These are phyloP conservation scores for Beauveria caledonica DNA, from an alignment of 2,329 filamentous ascomycete species.

Conservation along the genomic window DNA sequence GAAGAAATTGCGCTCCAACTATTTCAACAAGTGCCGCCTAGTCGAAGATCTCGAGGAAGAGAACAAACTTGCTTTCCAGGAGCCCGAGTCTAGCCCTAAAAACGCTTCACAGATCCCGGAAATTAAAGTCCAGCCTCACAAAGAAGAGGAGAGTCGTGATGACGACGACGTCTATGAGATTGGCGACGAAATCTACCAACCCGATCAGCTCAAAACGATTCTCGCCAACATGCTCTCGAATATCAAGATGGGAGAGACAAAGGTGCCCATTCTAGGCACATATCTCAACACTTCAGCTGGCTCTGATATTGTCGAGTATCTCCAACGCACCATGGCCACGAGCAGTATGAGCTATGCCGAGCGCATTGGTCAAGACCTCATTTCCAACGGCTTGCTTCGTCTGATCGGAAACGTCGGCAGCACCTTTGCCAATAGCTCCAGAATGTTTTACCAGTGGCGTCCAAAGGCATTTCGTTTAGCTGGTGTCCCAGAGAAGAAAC, in stretches of 20 bases:
- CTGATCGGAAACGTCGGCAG: slow-evolving; percentile 91
- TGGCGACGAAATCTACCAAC: slow-evolving; percentile 77
- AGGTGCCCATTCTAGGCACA: slow-evolving; percentile 89
- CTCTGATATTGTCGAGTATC: slow-evolving; percentile 89
- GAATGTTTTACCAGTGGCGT: slow-evolving; percentile 96
- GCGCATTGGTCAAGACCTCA: slow-evolving; percentile 87
- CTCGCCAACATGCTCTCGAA: slow-evolving; percentile 76
- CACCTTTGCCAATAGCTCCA: slow-evolving; percentile 94
- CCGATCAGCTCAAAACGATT: slow-evolving; percentile 86
- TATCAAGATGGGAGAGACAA: slow-evolving; percentile 82
- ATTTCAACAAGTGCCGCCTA: slow-evolving; percentile 97
- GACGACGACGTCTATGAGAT: slow-evolving; percentile 84
- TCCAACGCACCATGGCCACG: slow-evolving; percentile 79
- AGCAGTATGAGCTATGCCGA: slow-evolving; percentile 86
- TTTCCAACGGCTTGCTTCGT: slow-evolving; percentile 76
- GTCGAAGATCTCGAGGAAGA: slow-evolving; percentile 97
- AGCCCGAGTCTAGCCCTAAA: slow-evolving; percentile 64
- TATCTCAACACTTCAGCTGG: slow-evolving; percentile 91
- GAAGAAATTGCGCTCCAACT: slow-evolving; percentile 88
- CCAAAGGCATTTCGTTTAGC: slow-evolving; percentile 83
- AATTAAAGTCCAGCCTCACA: slow-evolving; percentile 74
- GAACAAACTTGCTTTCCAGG: slow-evolving; percentile 95
- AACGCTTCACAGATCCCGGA: slow-evolving; percentile 57
- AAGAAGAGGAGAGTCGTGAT: slow-evolving; percentile 54
- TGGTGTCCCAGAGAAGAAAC: slow-evolving; percentile 83